Evolutionary conservation across 2,329 filamentous ascomycete species (phyloP), one percentile per base, ranked within the genome.

Genomic region (Anthostomella pinea): DNA sequence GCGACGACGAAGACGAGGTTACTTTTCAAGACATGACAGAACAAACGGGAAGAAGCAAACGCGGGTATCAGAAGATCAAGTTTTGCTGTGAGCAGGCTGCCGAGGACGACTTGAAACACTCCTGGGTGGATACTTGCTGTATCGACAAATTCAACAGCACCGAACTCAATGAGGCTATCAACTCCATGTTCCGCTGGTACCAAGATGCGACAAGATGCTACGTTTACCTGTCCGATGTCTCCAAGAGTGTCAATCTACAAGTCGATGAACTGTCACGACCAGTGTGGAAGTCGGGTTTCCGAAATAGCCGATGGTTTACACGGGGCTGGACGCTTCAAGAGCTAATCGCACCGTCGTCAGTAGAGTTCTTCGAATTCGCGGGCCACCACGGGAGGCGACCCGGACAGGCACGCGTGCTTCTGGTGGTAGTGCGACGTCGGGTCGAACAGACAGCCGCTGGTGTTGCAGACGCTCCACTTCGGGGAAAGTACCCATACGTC

Each of bases 151-250:
- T 6, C 8, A 28, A 15, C 11, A 35, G 33, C 24, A 11, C 33
- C 11, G 33, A 35, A 20, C 24, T 35, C 8, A 8, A 7, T 6
- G 30, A 33, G 16, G 30, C 30, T 10, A 33, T 33, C 20, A 33
- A 33, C 20, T 35, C 33, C 16, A 35, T 35, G 33, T 35, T 35
- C 33, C 17, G 13, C 5, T 35, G 33, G 33, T 35, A 35, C 18
- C 10, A 15, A 10, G 9, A n/a, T 3, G 15, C 23, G 6, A n/a
- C 10, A 6, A 10, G 17, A 5, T 35, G 33, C 24, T 35, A n/a
- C 17, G 33, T 21, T 8, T 25, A 24, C n/a, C 30, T 33, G 6
- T 6, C 22, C 5, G 25, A 35, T 28, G 14, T 27, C 9, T n/a
- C n/a, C n/a, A n/a, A n/a, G n/a, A n/a, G n/a, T n/a, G n/a, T n/a